Evolutionary conservation across 73 alveolate genomes (phyloP).

Genomic region (Stentor coeruleus): DNA sequence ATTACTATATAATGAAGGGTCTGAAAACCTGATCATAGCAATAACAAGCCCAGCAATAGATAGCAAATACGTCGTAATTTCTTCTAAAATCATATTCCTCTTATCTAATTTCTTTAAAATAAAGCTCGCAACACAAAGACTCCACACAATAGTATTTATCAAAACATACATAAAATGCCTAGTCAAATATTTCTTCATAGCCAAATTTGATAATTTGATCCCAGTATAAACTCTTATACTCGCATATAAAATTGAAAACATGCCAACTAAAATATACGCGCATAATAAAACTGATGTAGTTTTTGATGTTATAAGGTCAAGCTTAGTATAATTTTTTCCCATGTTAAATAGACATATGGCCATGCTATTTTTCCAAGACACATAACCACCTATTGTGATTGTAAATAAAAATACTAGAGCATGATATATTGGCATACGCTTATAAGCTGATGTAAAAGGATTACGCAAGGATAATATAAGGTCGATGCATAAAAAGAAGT

Average conservation of each 20-base stretch:
- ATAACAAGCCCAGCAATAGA: neutral
- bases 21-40: neutral
- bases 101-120: neutral
- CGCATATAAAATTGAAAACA: neutral
- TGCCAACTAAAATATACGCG: neutral
- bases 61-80: neutral
- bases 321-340: too few relatives aligned
- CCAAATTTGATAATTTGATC: neutral
- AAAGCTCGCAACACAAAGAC: neutral
- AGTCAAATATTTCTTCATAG: neutral
- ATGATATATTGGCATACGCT: constrained; percentile 1
- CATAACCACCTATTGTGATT: neutral
- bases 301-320: too few relatives aligned
- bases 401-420: neutral
- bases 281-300: too few relatives aligned
- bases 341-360: too few relatives aligned
- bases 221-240: neutral
- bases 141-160: neutral
- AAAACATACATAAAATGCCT: neutral
- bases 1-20: too few relatives aligned
- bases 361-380: too few relatives aligned
- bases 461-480: neutral
- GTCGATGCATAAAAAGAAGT: neutral
- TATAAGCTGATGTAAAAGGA: neutral
- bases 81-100: neutral